Evolutionary conservation across 129 eudicot species (phyloP).

Genomic region (Centrapalus pauciflorus): DNA sequence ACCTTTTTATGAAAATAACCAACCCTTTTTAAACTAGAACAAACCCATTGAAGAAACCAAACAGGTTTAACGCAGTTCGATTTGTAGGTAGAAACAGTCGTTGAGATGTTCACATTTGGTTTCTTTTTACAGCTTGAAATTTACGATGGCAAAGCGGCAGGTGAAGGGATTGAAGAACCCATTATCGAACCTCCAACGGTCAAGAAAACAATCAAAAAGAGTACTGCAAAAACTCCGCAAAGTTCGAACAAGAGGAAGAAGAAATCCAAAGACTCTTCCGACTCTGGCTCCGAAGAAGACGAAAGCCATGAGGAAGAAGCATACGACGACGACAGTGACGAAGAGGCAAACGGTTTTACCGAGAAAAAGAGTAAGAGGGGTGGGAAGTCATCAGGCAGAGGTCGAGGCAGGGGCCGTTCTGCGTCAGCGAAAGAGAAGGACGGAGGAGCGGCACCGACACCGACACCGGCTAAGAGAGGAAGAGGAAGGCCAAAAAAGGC

Average conservation of each 20-base stretch:
- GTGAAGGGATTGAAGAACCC: slow-evolving; percentile 56
- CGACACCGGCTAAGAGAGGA: slow-evolving; percentile 31
- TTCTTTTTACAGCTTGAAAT: slow-evolving; percentile 64
- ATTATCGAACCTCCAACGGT: slow-evolving; percentile 9
- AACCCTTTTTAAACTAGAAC: too few relatives aligned
- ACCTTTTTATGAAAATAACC: too few relatives aligned
- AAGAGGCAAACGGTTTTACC: slow-evolving; percentile 42
- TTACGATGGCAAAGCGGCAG: slow-evolving; percentile 71
- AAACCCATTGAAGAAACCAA: too few relatives aligned
- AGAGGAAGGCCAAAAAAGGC: slow-evolving; percentile 72
- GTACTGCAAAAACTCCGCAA: slow-evolving; percentile 40
- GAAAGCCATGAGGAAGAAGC: slow-evolving; percentile 26
- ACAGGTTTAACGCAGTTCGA: too few relatives aligned
- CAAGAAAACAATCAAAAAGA: slow-evolving; percentile 40
- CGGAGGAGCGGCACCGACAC: slow-evolving; percentile 12
- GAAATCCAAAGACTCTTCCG: slow-evolving; percentile 53
- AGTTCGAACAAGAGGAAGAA: slow-evolving; percentile 64
- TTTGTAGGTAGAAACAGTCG: too few relatives aligned
- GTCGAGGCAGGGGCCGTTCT: slow-evolving; percentile 64
- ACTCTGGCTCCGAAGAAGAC: slow-evolving; percentile 49
- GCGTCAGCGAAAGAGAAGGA: slow-evolving; percentile 30
- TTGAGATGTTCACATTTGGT: not conserved
- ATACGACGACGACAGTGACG: slow-evolving; percentile 52
- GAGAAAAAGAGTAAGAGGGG: slow-evolving; percentile 46
- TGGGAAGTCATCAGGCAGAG: slow-evolving; percentile 55